Evolutionary conservation across 2,329 filamentous ascomycete genomes (phyloP), one percentile per base, ranked within the genome.

Genomic region (Lachnellula subtilissima): DNA sequence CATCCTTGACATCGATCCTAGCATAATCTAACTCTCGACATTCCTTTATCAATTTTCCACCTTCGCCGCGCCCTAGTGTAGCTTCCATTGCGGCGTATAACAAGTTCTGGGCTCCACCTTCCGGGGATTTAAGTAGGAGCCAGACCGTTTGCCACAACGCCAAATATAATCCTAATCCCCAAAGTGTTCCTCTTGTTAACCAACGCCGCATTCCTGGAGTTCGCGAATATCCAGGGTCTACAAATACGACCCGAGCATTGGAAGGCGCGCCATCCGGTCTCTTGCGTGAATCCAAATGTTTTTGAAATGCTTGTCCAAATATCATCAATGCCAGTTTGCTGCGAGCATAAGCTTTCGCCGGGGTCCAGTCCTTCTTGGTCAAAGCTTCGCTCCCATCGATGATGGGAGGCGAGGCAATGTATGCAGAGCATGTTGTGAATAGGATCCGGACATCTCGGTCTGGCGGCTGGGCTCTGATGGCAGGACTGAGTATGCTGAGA

Each of bases 401-500:
- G 19, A 89, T 75, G 8, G 90, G 78, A 14, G 86, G 86, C 4
- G 88, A 89, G 1, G 82, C 84, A 63, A 97, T 89, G 73, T 99
- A 97, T 36, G 89, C 87, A 19, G 90, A 86, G 71, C 95, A 99
- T 0, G 89, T 95, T 1, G 89, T 80, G 62, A 97, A 84, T 55
- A 99, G 80, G 59, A 99, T 81, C 59, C 94, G 82, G 15, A 99
- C 91, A 71, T 99, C 94, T 65, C 94, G 84, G 71, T 99, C 94
- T 54, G 95, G 85, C 2, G 94, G 94, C 72, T 99, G 94, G 1
- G 89, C 91, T 62, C 91, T 84, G 58, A 99, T 79, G 0, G 94
- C 93, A 0, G 94, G 94, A 64, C 88, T 94, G 37, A 99, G 78
- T 32, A 99, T 95, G 62, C 89, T 89, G 46, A 99, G 79, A 3